Base-by-base conservation (phyloP, 805 yeast species). In the Candida methanosorbosa region DNA sequence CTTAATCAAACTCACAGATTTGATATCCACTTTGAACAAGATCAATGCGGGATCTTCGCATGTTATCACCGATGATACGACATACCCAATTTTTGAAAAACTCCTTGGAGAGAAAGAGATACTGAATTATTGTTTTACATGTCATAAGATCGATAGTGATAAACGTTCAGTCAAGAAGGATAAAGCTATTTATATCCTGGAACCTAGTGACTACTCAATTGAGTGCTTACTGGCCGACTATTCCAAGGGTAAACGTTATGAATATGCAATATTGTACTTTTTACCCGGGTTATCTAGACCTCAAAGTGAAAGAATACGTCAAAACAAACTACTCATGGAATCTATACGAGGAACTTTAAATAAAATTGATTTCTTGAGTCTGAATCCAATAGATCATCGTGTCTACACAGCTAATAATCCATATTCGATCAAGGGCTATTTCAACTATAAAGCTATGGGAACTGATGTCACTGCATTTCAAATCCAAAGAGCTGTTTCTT, bases 221-320 rank as follows among this genome's bases (percentile, higher is more conserved):
- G 80, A 78, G 38, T 88, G 97, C 57, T 66, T 92, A 16, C 57
- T 75, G 32, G 78, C 88, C 0, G 98, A 92, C 56, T 82, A 70
- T 43, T 56, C 70, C 9, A 62, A 65, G 16, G 81, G 90, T 1
- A 63, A 72, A n/a, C 70, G 94, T 37, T 92, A 88, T 59, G 75
- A 75, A 36, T 70, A 67, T 28, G 88, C 88, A 1, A 79, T 82
- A 52, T 68, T 85, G 5, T 69, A 82, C 39, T 77, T 90, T 46
- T 58, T 83, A 11, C 88, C 94, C 0, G 79, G 79, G 2, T 47
- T 69, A 21, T 57, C 60, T 2, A 37, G 37, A 16, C 20, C 37
- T 3, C 27, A 26, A 17, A 34, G 36, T 15, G 36, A 32, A 5
- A 30, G 25, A 21, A 35, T 54, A 17, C 23, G 29, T 12, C 26